These are phyloP conservation scores for Cercospora berteroae DNA, from an alignment of 2,329 filamentous ascomycete genomes.

Conservation along the genomic window DNA sequence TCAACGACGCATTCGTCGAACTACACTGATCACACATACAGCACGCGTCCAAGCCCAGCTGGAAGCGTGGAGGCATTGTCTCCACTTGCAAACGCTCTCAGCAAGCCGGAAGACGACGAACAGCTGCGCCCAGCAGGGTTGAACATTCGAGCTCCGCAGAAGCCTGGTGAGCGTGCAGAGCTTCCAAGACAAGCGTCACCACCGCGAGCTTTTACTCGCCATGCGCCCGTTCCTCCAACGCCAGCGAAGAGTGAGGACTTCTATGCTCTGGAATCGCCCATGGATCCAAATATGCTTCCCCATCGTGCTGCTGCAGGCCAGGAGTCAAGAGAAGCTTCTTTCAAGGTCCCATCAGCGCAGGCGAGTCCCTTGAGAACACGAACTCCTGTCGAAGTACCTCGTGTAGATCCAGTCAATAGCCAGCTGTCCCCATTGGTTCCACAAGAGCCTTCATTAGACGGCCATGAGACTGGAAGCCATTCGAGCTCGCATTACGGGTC, in stretches of 20 bases:
- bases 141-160: constrained; percentile 27
- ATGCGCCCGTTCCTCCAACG: not conserved
- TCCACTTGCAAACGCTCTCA: constrained; percentile 17
- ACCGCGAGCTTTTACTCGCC: constrained; percentile 16
- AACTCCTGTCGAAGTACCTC: constrained; percentile 3
- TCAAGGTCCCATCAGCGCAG: not conserved
- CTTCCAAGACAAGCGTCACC: constrained; percentile 26
- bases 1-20: constrained; percentile 25
- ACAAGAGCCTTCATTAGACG: not conserved
- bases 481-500: not conserved
- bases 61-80: constrained; percentile 36
- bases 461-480: not conserved
- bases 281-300: constrained; percentile 32
- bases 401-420: not conserved
- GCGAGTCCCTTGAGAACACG: constrained; percentile 2
- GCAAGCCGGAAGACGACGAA: constrained; percentile 29
- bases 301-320: constrained; percentile 4
- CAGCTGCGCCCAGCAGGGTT: constrained; percentile 28
- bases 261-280: constrained; percentile 34
- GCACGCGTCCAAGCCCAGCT: constrained; percentile 34
- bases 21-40: constrained; percentile 29
- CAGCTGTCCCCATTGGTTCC: not conserved
- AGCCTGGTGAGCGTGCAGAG: constrained; percentile 31
- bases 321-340: constrained; percentile 22
- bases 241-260: not conserved